A percentile compares a stretch with the other conserved stretches of the same genome.
Conservation (phyloP, 345 rosid genomes). For the Arabidopsis suecica region DNA sequence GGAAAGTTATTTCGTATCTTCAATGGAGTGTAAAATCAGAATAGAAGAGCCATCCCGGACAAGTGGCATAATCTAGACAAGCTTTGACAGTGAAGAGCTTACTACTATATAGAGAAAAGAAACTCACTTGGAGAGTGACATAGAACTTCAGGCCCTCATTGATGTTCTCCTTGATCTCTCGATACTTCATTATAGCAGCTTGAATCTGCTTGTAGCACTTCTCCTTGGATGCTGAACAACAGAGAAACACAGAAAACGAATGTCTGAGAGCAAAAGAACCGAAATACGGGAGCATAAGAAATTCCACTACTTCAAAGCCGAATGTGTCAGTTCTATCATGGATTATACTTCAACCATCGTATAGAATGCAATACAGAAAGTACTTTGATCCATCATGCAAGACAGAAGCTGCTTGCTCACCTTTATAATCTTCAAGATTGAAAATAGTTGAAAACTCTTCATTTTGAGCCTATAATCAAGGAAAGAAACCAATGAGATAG, state of each 20-base stretch:
- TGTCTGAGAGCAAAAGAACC: conserved; percentile 28
- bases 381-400: conserved; percentile 25
- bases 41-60: conserved; percentile 17
- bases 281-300: conserved; percentile 18
- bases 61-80: conserved; percentile 23
- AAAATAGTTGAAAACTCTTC: conserved; percentile 77
- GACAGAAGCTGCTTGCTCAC: conserved; percentile 49
- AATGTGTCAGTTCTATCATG: conserved; percentile 21
- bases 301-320: neutral
- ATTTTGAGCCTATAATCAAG: conserved; percentile 78
- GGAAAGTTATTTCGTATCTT: conserved; percentile 13
- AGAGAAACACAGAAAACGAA: conserved; percentile 7
- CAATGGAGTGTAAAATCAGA: conserved; percentile 16
- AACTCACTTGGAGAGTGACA: conserved; percentile 89
- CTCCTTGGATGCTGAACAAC: conserved; percentile 79
- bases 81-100: conserved; percentile 20
- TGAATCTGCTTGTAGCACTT: conserved; percentile 93
- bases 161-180: conserved; percentile 94
- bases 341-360: conserved; percentile 13
- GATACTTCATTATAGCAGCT: conserved; percentile 84
- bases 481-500: conserved; percentile 29
- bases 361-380: conserved; percentile 27
- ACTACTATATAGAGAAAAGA: conserved; percentile 10
- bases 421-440: conserved; percentile 96
- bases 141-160: conserved; percentile 97